Percentiles rank a stretch among this genome's conserved stretches.
These are phyloP conservation scores for Pseudogymnoascus sp. DNA, from an alignment of 2,329 filamentous ascomycete species.

Conservation along the genomic window DNA sequence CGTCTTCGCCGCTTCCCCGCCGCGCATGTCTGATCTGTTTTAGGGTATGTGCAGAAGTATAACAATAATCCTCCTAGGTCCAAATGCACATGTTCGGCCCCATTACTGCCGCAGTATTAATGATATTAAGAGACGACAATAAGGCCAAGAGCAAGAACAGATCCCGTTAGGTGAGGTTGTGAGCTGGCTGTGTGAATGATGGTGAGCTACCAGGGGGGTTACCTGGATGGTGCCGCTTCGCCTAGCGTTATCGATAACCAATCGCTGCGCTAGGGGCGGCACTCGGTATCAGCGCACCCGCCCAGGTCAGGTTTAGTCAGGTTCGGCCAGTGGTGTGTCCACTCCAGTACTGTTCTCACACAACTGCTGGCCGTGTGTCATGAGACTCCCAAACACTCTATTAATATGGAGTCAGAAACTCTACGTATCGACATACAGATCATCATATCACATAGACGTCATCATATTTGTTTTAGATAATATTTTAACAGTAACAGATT, in stretches of 20 bases:
- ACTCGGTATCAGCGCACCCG: constrained; percentile 2
- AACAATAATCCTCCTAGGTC: not conserved
- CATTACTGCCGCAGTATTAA: not conserved
- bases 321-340: not conserved
- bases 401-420: not conserved
- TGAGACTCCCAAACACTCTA: not conserved
- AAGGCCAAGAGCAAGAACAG: not conserved
- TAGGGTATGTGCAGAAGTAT: not conserved
- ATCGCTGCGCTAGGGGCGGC: constrained; percentile 1
- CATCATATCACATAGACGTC: not conserved
- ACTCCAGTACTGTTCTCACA: not conserved
- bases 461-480: not conserved
- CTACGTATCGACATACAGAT: not conserved
- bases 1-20: constrained; percentile 4
- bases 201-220: constrained; percentile 1
- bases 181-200: constrained; percentile 2
- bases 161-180: constrained; percentile 3
- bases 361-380: not conserved
- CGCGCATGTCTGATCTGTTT: constrained; percentile 4
- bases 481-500: not conserved
- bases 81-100: not conserved
- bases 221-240: constrained; percentile 6
- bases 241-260: constrained; percentile 8
- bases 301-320: not conserved
- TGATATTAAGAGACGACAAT: not conserved